Conservation (phyloP, 2,329 filamentous ascomycete species). For the Fusarium hostae region DNA sequence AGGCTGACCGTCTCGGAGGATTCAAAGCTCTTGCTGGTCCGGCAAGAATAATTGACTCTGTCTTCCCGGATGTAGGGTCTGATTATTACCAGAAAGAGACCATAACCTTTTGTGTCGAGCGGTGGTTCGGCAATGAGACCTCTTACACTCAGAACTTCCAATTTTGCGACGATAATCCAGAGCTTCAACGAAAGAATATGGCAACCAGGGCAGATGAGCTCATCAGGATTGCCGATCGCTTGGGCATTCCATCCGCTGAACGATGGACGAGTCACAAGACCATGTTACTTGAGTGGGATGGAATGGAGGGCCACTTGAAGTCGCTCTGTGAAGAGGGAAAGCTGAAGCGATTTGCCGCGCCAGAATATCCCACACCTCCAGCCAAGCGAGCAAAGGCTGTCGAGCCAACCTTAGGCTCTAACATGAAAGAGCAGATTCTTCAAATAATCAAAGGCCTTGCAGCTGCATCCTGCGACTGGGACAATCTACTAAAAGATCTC, state of each 20-base stretch:
- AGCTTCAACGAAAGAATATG: neutral
- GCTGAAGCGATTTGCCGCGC: neutral
- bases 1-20: rapidly evolving
- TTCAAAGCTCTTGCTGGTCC: neutral
- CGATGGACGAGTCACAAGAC: neutral
- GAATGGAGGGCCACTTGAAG: neutral
- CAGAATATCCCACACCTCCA: neutral
- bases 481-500: neutral
- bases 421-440: neutral
- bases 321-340: rapidly evolving
- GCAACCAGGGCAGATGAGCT: neutral
- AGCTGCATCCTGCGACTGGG: neutral
- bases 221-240: neutral
- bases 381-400: neutral
- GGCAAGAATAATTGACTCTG: neutral
- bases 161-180: neutral
- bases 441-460: neutral
- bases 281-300: neutral
- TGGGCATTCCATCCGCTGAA: neutral
- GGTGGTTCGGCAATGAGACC: neutral
- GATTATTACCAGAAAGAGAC: neutral
- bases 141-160: neutral
- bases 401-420: neutral
- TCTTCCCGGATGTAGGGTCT: neutral
- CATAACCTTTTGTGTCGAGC: no score